Conservation (phyloP, 176 grass and related monocot genomes). For the Canna indica region DNA sequence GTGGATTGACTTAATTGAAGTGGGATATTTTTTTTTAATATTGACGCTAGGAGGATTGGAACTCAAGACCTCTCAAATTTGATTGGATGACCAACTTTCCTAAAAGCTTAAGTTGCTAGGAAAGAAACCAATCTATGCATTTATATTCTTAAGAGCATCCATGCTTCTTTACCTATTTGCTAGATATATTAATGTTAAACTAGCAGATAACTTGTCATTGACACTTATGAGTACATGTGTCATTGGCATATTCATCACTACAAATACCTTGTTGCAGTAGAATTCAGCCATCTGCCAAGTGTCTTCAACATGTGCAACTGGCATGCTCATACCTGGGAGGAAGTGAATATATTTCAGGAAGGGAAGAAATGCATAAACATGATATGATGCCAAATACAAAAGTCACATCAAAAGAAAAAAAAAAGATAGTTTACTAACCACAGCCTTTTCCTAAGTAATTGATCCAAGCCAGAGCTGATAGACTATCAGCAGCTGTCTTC, state of each 20-base stretch:
- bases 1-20: no score
- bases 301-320: slow-evolving; percentile 92
- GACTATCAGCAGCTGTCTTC: slow-evolving; percentile 79
- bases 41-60: no score
- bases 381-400: slow-evolving; percentile 8
- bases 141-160: no score
- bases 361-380: not conserved
- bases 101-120: no score
- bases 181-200: not conserved
- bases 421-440: slow-evolving; percentile 38
- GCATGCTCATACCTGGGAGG: slow-evolving; percentile 76
- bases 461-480: slow-evolving; percentile 80
- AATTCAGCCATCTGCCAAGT: slow-evolving; percentile 99
- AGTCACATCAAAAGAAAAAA: not conserved
- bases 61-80: no score
- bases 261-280: slow-evolving; percentile 92
- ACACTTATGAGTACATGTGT: not conserved
- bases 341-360: not conserved
- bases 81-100: no score
- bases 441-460: slow-evolving; percentile 86
- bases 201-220: not conserved
- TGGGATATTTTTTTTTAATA: no score
- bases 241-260: not conserved
- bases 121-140: no score
- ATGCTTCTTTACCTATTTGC: no score